Base-by-base conservation (phyloP, 2,329 filamentous ascomycete genomes). In the Penicillium sp. region DNA sequence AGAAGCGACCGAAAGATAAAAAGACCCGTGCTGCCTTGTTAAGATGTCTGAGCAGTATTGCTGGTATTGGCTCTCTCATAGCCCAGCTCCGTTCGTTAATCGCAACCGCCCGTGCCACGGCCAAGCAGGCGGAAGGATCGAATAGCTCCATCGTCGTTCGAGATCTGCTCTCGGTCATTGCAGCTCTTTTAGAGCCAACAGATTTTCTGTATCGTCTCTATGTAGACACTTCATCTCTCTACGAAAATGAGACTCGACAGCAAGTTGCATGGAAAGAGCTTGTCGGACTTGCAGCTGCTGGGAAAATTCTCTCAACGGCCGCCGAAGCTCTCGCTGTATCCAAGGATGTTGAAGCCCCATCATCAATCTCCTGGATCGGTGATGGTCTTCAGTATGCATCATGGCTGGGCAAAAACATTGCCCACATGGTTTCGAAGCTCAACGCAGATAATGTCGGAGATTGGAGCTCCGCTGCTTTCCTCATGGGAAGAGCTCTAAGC, bases 61-160 rank as follows among this genome's bases (percentile, higher is more conserved):
- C 86, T 2, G 92, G 91, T 0, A 70, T 96, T 29, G 93, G 90
- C 56, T 87, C 89, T n/a, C 67, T 92, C 26, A 69, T 91, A 9
- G 79, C 85, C n/a, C 84, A 87, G 48, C 74, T 95, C 28, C 85
- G 83, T 53, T 77, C 81, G 18, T 74, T 89, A 16, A 79, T 86
- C 45, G 55, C 65, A 49, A 53, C 59, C 10, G 55, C 57, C 33
- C 60, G 59, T 16, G 59, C 60, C 38, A 58, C 61, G 29, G 54
- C 63, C 39, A 59, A 67, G 28, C 53, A 66, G 48, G 61, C 64
- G 15, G 64, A 72, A 45, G 71, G 69, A 50, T 72, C 73, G 43
- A 65, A 62, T 49, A 59, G 61, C 55, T 54, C 70, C 24, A 52
- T 69, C 7, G 56, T 69, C n/a, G 65, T 75, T 38, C 62, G 59